Base-by-base conservation (phyloP, 208 protist genomes). In the Wallacemonas sp. region DNA sequence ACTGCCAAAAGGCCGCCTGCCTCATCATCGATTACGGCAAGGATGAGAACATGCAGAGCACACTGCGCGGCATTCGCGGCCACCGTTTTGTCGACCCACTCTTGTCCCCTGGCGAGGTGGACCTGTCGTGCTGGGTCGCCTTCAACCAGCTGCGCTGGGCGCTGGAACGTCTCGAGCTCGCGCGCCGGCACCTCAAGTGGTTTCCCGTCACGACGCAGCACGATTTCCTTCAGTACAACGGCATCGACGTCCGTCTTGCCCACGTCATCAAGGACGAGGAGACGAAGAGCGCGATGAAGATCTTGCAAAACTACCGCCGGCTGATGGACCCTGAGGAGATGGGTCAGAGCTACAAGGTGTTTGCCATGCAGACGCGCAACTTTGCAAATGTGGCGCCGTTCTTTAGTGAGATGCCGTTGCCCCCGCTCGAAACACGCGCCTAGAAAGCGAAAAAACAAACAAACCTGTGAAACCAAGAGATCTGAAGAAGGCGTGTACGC, bases 21-120 rank as follows among this genome's bases (percentile, higher is more conserved):
- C 52, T 97, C 29, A 82, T 97, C 21, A 94, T 97, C 39, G 93
- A 97, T 81, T 97, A 97, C 67, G 93, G 93, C 52, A 93, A 94
- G 68, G 91, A 97, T 74, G 85, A 96, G 46, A 74, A 92, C 74
- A 94, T 96, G 86, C 85, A 93, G 57, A 93, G 83, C 75, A 96
- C 93, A 2, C 78, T 96, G 24, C 86, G 88, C 16, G 93, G 89
- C 46, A 97, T 97, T 61, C 84, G 87, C 21, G 88, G 87, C 0
- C 93, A 97, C 69, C 81, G 86, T 74, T 97, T 97, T 58, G 87
- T 96, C 2, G 83, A 94, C 52, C 90, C 89, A 49, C 66, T 97
- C 27, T 73, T 93, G 17, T 94, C 83, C 16, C 93, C 93, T n/a
- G 93, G 93, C 4, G 86, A 96, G 58, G 93, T 95, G n/a, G 93